Base-by-base conservation (phyloP, 768 basidiomycete genomes). In the Rhodotorula kratochvilovae region DNA sequence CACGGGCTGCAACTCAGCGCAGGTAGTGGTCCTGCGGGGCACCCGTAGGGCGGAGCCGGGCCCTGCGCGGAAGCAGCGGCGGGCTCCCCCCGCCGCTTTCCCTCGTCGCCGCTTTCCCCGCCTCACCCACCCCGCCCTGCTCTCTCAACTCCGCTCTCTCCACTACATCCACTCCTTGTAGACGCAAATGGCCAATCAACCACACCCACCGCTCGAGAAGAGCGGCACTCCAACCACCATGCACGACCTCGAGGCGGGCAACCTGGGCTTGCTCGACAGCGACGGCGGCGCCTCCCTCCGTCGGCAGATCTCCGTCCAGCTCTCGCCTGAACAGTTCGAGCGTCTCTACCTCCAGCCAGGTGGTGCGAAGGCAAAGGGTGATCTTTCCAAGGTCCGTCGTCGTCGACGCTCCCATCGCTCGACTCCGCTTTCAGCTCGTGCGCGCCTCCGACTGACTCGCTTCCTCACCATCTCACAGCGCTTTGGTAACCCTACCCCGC, bases 261-360 rank as follows among this genome's bases (percentile, higher is more conserved):
- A 57, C 45, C 27, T 57, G 21, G 56, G 62, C 45, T 31, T 67
- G 12, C 56, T 76, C 33, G 54, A 65, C 54, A 13, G 6, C 12
- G 56, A 55, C 12, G 76, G 76, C 16, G 77, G 77, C 31, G 70
- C 70, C 17, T 62, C 68, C 8, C 71, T 77, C 25, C 70, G 72
- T 11, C 69, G 77, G 12, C 77, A 77, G 62, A 68, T 76, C 48
- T 76, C 75, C 4, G 68, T 76, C 2, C 74, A 72, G 58, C 68
- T 77, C 31, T 70, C 76, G 17, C 62, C 73, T 7, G 78, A 78
- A 48, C 78, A 78, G 59, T 78, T 77, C 61, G 76, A 78, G 59
- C 70, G 75, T 39, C 77, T 77, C 33, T 78, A 76, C 61, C 73
- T 79, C 33, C 73, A 77, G 60, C 78, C 77, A 0, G 78, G 78